Evolutionary conservation across 192 early-diverging fungal genomes (phyloP), one percentile per base, ranked within the genome.

Genomic region (Umbelopsis sp.): DNA sequence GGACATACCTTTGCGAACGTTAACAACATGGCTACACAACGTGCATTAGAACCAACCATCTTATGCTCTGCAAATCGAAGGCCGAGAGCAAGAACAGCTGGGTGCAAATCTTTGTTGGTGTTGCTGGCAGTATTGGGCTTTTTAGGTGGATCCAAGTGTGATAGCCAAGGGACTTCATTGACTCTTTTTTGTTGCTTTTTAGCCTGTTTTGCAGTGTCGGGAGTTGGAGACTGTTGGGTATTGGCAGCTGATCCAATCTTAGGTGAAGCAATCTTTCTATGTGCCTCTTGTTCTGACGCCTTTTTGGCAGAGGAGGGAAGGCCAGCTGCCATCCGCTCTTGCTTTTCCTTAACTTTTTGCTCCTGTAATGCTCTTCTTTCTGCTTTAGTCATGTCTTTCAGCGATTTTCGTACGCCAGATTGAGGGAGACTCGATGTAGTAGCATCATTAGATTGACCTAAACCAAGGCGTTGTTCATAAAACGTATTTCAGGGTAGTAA

Each of bases 281-380:
- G 45, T 47, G 65, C 12, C 25, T 49, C 44, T 4, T 22, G 43
- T 62, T 83, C 75, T 12, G 81, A 69, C 14, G 80, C 78, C 72
- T 81, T 79, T 74, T 77, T 78, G 26, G 80, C 77, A 49, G 80
- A 76, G 25, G 71, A 74, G 29, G 78, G 74, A 14, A 73, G 38
- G 26, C 77, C 68, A 49, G 85, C 72, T 24, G 74, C 75, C 31
- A 75, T 71, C 32, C 82, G 79, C 38, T 72, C 84, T 74, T 85
- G 68, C 83, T 98, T 95, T 66, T 88, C 94, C n/a, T 88, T 89
- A 36, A 91, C 84, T 79, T 95, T 91, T 44, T 86, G 77, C 72
- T 98, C 93, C 77, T 97, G 95, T 65, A 92, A 68, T 17, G 89
- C 95, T 32, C 94, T 87, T 65, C 94, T 87, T 84, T 98, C 95